phyloP scores from a whole-genome alignment of 768 basidiomycete genomes.

The Termitomyces sp. region DNA sequence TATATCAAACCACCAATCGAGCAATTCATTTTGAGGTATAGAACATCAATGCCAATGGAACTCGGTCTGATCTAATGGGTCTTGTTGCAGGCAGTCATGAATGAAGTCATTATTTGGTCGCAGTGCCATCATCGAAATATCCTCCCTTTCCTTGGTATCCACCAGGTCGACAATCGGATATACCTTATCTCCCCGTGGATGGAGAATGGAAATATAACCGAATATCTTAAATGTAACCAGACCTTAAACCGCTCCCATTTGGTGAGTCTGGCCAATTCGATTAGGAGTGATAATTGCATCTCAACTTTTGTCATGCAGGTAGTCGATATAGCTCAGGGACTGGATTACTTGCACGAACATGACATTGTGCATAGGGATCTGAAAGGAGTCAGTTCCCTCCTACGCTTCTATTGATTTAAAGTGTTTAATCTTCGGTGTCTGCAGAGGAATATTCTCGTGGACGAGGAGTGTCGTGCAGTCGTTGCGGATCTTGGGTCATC shows the following conservation, averaged over 20 bases:
- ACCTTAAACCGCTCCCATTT: not conserved
- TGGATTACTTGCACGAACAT: not conserved
- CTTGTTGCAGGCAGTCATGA: not conserved
- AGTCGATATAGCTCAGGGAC: not conserved
- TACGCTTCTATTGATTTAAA: not conserved
- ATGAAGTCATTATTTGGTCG: not conserved
- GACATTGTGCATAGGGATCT: not conserved
- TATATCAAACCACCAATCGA: not conserved
- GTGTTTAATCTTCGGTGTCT: not conserved
- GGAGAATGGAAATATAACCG: not conserved
- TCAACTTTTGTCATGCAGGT: not conserved
- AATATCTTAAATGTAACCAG: not conserved
- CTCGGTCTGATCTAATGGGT: not conserved
- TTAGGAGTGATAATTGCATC: not conserved
- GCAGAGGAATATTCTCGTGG: slow-evolving; percentile 1
- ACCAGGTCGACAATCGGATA: not conserved
- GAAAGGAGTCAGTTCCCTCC: not conserved
- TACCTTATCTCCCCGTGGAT: slow-evolving; percentile 6
- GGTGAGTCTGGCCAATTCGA: not conserved
- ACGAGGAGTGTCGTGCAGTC: not conserved
- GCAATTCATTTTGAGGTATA: not conserved
- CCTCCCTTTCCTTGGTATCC: not conserved
- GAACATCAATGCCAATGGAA: not conserved
- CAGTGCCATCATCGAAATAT: not conserved
- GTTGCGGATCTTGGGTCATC: slow-evolving; percentile 1